Evolutionary conservation across 345 rosid species (phyloP), one percentile per base, ranked within the genome.

Genomic region (Populus deltoides): DNA sequence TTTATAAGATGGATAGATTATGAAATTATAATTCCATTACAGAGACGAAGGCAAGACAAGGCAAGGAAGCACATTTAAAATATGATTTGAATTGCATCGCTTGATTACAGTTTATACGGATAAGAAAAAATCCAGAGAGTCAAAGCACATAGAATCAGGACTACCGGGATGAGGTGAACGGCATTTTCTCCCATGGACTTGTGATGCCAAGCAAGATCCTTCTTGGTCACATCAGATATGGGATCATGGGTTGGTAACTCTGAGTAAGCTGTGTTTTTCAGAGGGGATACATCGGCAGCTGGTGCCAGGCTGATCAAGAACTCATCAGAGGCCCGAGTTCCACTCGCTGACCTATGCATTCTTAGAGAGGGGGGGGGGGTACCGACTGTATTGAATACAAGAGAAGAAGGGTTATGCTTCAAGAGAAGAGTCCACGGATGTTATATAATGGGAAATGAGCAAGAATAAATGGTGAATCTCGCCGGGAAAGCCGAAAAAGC

Each of bases 111-210:
- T 67, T 63, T 47, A 68, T 35, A 75, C 18, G 78, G 73, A 74
- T 25, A 75, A 74, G 90, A 92, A 39, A 86, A 87, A 38, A 82
- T 41, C 95, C 95, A 91, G 22, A 90, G 93, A 80, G 79, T 79
- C 22, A 91, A 83, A 85, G 77, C 89, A 80, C 94, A 92, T 3
- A 91, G 81, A 75, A 89, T 24, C 2, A 90, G 81, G 72, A 88
- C 86, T n/a, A 85, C 72, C 18, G 97, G 94, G 74, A 92, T 90
- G 49, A 91, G 62, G 73, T 91, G 93, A 45, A 92, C 59, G 4
- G 84, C 83, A 68, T 76, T 79, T 74, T 87, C 87, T 70, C 89
- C 89, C 8, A 47, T 65, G 24, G 81, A 45, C 77, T 78, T 85
- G 11, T 75, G 72, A 61, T 83, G 85, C 78, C 77, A 53, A 18